These are phyloP conservation scores for Hypomyces rosellus DNA, from an alignment of 2,329 filamentous ascomycete species.

Conservation along the genomic window DNA sequence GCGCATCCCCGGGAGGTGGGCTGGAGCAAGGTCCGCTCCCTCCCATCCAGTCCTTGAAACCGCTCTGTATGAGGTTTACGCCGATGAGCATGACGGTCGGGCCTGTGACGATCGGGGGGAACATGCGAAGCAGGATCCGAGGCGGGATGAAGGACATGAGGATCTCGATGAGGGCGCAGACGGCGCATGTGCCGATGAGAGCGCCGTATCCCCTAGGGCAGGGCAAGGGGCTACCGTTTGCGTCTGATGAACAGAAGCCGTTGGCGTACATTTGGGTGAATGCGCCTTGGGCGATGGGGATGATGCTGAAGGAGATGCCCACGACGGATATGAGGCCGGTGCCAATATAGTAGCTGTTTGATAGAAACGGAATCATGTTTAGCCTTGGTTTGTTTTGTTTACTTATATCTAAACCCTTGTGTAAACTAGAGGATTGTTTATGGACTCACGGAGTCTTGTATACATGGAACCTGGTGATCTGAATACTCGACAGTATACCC, in stretches of 20 bases:
- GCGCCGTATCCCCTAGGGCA: slow-evolving; percentile 71
- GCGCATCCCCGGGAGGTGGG: slow-evolving; percentile 15
- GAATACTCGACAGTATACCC: slow-evolving; percentile 65
- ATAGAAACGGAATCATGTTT: background rate
- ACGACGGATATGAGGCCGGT: slow-evolving; percentile 77
- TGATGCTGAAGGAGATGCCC: slow-evolving; percentile 42
- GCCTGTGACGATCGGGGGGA: slow-evolving; percentile 73
- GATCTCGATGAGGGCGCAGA: slow-evolving; percentile 64
- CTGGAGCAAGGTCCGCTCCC: slow-evolving; percentile 58
- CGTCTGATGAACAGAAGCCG: slow-evolving; percentile 56
- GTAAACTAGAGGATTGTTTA: background rate
- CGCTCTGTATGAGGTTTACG: slow-evolving; percentile 62
- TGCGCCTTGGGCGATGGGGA: slow-evolving; percentile 51
- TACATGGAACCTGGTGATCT: slow-evolving; percentile 73
- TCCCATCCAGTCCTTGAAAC: slow-evolving; percentile 73
- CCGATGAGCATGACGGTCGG: slow-evolving; percentile 67
- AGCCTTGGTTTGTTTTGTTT: background rate
- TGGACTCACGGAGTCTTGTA: slow-evolving; percentile 50
- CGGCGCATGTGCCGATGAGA: slow-evolving; percentile 62
- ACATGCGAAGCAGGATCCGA: slow-evolving; percentile 61
- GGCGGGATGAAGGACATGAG: slow-evolving; percentile 69
- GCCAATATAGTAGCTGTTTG: slow-evolving; percentile 61
- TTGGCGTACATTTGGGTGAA: slow-evolving; percentile 72
- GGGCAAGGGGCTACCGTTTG: slow-evolving; percentile 59
- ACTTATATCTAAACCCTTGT: background rate